A percentile compares a stretch with the other conserved stretches of the same genome.
phyloP scores from a whole-genome alignment of 345 rosid genomes.

The Hibiscus trionum region DNA sequence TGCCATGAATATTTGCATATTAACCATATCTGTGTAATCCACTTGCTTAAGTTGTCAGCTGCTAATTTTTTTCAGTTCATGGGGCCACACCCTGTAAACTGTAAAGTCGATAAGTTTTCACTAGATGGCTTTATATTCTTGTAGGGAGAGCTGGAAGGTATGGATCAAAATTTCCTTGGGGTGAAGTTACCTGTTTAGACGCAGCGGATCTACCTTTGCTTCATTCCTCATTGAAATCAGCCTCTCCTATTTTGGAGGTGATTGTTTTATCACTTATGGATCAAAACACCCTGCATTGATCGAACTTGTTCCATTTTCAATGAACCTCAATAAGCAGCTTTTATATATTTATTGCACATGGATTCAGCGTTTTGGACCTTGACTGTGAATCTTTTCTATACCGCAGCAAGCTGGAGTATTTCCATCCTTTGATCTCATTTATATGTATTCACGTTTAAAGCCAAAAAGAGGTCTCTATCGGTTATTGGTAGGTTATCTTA shows the following conservation, averaged over 20 bases:
- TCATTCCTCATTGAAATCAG: slow-evolving; percentile 51
- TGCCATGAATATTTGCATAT: background rate
- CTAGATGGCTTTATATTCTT: background rate
- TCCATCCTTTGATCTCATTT: slow-evolving; percentile 73
- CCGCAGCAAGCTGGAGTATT: slow-evolving; percentile 79
- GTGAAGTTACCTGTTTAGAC: slow-evolving; percentile 82
- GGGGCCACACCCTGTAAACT: background rate
- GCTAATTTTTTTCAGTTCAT: background rate
- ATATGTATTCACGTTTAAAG: slow-evolving; percentile 62
- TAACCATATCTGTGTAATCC: background rate
- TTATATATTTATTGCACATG: background rate
- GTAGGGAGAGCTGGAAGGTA: slow-evolving; percentile 93
- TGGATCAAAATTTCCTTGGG: slow-evolving; percentile 76
- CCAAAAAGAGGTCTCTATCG: slow-evolving; percentile 47
- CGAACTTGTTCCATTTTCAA: background rate
- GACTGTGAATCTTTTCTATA: slow-evolving; percentile 15
- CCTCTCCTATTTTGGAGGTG: slow-evolving; percentile 79
- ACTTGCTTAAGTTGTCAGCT: background rate
- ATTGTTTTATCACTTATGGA: slow-evolving; percentile 3
- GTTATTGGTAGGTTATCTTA: slow-evolving; percentile 46
- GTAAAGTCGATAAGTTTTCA: background rate
- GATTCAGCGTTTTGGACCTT: slow-evolving; percentile 19
- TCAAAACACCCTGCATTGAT: background rate
- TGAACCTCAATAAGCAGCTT: background rate
- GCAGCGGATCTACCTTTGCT: slow-evolving; percentile 66